Base-by-base conservation (phyloP, 306 rosid species). In the Dryas drummondii region DNA sequence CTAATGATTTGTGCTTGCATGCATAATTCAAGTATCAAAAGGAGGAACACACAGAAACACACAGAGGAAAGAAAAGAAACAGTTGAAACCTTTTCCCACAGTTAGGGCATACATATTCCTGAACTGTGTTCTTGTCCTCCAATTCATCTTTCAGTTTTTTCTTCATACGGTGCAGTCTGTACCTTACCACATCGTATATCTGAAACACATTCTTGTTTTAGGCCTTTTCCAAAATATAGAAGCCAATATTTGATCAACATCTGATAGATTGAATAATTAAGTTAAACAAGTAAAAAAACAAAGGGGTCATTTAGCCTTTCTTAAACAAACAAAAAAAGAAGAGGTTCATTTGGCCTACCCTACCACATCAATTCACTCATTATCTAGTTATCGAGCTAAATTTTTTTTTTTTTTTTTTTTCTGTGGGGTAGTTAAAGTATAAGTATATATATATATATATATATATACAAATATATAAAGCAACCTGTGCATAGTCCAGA, bases 91-190 rank as follows among this genome's bases (percentile, higher is more conserved):
- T 91, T 90, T 85, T 94, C 66, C 83, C 82, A 81, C 97, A 94
- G 81, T 78, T 91, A 13, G 90, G 90, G 84, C 98, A 94, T 83
- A 91, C 86, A 72, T 94, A 94, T 79, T 91, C 93, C 75, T 91
- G 97, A 86, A 94, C 82, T 46, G 96, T 94, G 82, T 94, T 91
- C 83, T 90, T 94, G 93, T 94, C 91, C 82, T 94, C 98, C 83
- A 94, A 80, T 81, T 94, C 98, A 87, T 91, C 98, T 90, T 94
- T 94, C 87, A 94, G 76, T 90, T 91, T 94, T 82, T 94, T 91
- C 84, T 86, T 91, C 97, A 94, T 87, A 45, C 97, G 96, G 79
- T 94, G 96, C 79, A 94, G 73, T 85, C 98, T 87, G 87, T 94
- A 94, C 90, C 97, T 86, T 41, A 90, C 89, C 77, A 90, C 98